A percentile compares a stretch with the other conserved stretches of the same genome.
phyloP scores from a whole-genome alignment of 495 filamentous ascomycete genomes.

The Tuber magnatum region DNA sequence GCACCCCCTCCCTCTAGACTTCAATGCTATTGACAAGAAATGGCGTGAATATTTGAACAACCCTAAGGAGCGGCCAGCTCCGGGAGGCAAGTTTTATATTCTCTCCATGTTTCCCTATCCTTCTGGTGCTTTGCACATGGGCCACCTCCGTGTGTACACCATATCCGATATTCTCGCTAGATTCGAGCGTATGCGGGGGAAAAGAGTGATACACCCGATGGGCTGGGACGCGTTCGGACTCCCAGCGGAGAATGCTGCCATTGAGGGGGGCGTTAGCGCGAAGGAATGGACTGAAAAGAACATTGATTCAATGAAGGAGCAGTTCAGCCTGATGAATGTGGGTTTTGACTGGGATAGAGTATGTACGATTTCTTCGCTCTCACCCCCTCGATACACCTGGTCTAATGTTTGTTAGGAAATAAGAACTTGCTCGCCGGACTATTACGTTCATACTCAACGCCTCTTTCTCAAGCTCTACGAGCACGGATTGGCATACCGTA shows the following conservation, averaged over 20 bases:
- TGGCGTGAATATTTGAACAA: conserved; percentile 49
- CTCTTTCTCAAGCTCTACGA: conserved; percentile 71
- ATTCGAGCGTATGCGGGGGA: conserved; percentile 67
- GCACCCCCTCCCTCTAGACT: conserved; percentile 47
- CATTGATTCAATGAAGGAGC: conserved; percentile 75
- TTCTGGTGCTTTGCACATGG: conserved; percentile 81
- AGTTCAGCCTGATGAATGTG: conserved; percentile 66
- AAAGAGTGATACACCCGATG: conserved; percentile 76
- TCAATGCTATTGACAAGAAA: conserved; percentile 63
- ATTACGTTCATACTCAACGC: conserved; percentile 81
- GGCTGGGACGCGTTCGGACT: conserved; percentile 91
- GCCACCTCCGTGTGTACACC: conserved; percentile 82
- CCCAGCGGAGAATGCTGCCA: conserved; percentile 89
- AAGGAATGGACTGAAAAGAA: conserved; percentile 71
- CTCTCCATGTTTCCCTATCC: conserved; percentile 92
- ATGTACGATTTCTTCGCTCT: conserved; percentile 41
- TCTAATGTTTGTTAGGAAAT: conserved; percentile 55
- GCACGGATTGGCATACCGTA: conserved; percentile 67
- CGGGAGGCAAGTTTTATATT: conserved; percentile 58
- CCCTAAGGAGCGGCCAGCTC: conserved; percentile 10
- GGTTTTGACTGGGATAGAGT: conserved; percentile 77
- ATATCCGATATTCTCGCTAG: conserved; percentile 79
- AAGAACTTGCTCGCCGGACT: conserved; percentile 70
- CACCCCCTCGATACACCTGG: conserved; percentile 4
- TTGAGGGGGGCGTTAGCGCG: conserved; percentile 72